These are phyloP conservation scores for Aspergillus brunneoviolaceus DNA, from an alignment of 2,329 filamentous ascomycete species.

Conservation along the genomic window DNA sequence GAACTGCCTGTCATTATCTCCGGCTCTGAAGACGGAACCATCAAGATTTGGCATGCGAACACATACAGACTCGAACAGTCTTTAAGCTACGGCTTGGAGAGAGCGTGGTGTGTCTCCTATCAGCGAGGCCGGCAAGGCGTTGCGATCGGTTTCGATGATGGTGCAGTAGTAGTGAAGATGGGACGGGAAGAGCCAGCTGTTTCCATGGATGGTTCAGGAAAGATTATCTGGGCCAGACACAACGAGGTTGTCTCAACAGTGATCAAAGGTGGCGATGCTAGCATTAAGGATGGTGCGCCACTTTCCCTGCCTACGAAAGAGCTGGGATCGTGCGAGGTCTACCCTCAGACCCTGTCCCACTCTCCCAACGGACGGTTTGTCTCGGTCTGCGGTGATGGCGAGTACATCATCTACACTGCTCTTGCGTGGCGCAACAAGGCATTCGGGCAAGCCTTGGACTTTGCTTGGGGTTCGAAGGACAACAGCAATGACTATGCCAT, in stretches of 20 bases:
- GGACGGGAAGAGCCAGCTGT: slow-evolving; percentile 95
- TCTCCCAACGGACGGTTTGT: slow-evolving; percentile 94
- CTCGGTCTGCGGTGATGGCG: slow-evolving; percentile 88
- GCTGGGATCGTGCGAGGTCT: slow-evolving; percentile 92
- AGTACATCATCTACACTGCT: slow-evolving; percentile 98
- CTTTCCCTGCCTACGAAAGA: slow-evolving; percentile 90
- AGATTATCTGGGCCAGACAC: slow-evolving; percentile 93
- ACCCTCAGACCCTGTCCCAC: slow-evolving; percentile 89
- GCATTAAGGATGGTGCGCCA: slow-evolving; percentile 82
- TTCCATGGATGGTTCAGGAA: slow-evolving; percentile 94
- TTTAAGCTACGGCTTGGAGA: slow-evolving; percentile 90
- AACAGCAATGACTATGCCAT: slow-evolving; percentile 99
- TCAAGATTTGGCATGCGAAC: slow-evolving; percentile 98
- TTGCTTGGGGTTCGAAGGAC: slow-evolving; percentile 94
- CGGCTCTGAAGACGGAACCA: slow-evolving; percentile 92
- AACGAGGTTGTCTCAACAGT: slow-evolving; percentile 93
- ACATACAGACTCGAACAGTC: slow-evolving; percentile 96
- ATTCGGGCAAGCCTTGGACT: slow-evolving; percentile 92
- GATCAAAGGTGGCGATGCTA: slow-evolving; percentile 85
- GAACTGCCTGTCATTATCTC: slow-evolving; percentile 97
- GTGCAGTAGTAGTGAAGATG: slow-evolving; percentile 96
- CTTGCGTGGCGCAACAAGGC: slow-evolving; percentile 96
- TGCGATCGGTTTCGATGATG: slow-evolving; percentile 95
- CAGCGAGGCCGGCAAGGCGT: slow-evolving; percentile 93
- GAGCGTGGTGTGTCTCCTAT: slow-evolving; percentile 96